A percentile compares a stretch with the other conserved stretches of the same genome.
These are phyloP conservation scores for Euphorbia lathyris DNA, from an alignment of 345 rosid genomes.

Conservation along the genomic window DNA sequence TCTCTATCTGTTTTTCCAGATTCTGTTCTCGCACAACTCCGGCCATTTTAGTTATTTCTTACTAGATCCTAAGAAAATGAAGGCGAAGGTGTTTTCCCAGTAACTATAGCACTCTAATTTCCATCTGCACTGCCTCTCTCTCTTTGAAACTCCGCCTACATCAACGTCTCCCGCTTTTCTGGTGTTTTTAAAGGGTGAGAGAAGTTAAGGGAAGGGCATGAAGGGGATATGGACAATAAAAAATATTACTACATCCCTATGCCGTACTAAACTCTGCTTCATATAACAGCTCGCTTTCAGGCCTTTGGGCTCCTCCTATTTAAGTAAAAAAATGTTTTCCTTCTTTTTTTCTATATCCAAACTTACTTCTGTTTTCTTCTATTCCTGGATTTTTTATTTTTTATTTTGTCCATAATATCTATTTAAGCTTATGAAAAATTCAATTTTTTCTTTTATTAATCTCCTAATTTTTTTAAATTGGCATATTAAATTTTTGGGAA, in stretches of 20 bases:
- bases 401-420: no score
- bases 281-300: background rate
- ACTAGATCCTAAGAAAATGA: background rate
- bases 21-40: slow-evolving; percentile 49
- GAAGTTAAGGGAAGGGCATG: slow-evolving; percentile 18
- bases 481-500: no score
- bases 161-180: slow-evolving; percentile 74
- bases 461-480: no score
- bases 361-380: background rate
- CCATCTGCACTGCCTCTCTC: slow-evolving; percentile 5
- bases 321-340: background rate
- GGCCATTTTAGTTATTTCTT: slow-evolving; percentile 18
- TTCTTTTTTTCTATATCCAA: background rate
- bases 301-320: background rate
- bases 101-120: slow-evolving; percentile 20
- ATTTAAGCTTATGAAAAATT: no score
- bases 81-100: background rate
- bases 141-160: slow-evolving; percentile 26
- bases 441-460: no score
- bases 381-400: background rate
- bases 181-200: slow-evolving; percentile 48
- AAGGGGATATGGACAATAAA: slow-evolving; percentile 6
- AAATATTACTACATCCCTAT: background rate
- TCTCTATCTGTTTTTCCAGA: slow-evolving; percentile 60
- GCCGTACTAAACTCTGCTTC: background rate